These are phyloP conservation scores for Termitomyces sp. DNA, from an alignment of 768 basidiomycete genomes.

Conservation along the genomic window DNA sequence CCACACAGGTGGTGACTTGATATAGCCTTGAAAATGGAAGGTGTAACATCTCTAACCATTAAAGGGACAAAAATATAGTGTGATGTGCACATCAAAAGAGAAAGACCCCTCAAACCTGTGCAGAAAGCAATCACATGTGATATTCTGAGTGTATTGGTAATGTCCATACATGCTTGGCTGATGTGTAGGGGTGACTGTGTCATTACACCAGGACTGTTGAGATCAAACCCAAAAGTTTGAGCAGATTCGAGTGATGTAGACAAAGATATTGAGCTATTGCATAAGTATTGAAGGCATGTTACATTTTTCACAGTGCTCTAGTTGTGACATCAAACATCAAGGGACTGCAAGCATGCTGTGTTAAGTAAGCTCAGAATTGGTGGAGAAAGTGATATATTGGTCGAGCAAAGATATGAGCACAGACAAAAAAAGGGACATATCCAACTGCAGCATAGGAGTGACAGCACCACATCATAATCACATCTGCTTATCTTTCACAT, in stretches of 20 bases:
- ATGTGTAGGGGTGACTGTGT: not conserved
- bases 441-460: not conserved
- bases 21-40: too few species aligned
- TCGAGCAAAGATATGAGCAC: conserved; percentile 53
- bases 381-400: conserved; percentile 31
- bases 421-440: conserved; percentile 22
- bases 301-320: not conserved
- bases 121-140: not conserved
- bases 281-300: not conserved
- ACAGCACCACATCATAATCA: conserved; percentile 6
- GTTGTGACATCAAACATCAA: too few species aligned
- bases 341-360: not conserved
- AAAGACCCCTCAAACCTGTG: not conserved
- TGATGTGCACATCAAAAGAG: not conserved
- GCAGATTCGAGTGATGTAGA: not conserved
- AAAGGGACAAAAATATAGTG: too few species aligned
- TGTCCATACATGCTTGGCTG: not conserved
- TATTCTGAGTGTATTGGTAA: not conserved
- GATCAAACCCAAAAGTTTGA: not conserved
- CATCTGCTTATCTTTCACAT: conserved; percentile 15
- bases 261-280: too few species aligned
- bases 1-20: not conserved
- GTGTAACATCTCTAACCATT: too few species aligned
- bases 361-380: not conserved
- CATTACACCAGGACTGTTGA: not conserved